These are phyloP conservation scores for Microdochium bolleyi DNA, from an alignment of 2,329 filamentous ascomycete genomes.

Conservation along the genomic window DNA sequence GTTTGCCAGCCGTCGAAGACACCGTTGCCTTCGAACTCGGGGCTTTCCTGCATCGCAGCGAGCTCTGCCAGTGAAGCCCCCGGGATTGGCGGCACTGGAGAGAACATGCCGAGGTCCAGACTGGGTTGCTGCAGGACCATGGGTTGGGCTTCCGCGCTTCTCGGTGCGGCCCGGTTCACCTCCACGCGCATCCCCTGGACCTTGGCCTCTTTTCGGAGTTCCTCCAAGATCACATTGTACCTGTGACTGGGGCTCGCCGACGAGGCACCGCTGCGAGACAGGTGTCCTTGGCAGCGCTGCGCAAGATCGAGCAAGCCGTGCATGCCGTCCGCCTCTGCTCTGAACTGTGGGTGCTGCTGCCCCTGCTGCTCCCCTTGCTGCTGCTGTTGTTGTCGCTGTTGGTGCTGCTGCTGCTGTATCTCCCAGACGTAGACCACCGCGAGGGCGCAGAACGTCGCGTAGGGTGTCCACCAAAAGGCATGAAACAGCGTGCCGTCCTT, in stretches of 20 bases:
- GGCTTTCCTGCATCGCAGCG: too few species aligned
- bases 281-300: constrained; percentile 36
- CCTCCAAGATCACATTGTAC: constrained; percentile 45
- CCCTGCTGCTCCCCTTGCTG: background rate
- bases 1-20: too few species aligned
- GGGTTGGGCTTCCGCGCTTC: too few species aligned
- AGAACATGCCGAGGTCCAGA: too few species aligned
- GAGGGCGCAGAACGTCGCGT: constrained; percentile 32
- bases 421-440: constrained; percentile 39
- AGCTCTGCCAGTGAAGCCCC: too few species aligned
- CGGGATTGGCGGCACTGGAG: too few species aligned
- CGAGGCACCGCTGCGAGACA: constrained; percentile 24
- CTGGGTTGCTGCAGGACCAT: too few species aligned
- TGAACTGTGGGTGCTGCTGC: background rate
- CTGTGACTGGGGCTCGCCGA: constrained; percentile 34
- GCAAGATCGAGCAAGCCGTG: constrained; percentile 28
- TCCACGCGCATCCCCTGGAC: background rate
- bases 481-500: constrained; percentile 31
- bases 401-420: constrained; percentile 24
- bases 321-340: background rate
- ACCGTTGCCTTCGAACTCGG: too few species aligned
- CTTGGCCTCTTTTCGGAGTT: constrained; percentile 31
- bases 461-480: constrained; percentile 22
- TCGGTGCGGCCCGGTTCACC: too few species aligned
- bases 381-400: constrained; percentile 3